phyloP scores from a whole-genome alignment of 768 basidiomycete genomes.

The Suillus hirtellus region DNA sequence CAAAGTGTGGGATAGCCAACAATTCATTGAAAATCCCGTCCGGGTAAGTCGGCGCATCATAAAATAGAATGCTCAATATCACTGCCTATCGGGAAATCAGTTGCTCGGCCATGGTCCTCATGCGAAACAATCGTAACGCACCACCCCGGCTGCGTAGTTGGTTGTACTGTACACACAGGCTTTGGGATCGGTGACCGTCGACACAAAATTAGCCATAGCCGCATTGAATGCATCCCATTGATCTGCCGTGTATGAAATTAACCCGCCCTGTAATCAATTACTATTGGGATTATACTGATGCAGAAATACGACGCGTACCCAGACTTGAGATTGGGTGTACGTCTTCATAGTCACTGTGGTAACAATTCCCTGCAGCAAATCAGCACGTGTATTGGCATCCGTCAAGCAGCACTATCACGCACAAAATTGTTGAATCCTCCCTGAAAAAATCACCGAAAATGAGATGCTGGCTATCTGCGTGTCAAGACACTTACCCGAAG shows the following conservation, averaged over 20 bases:
- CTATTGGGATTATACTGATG: background rate
- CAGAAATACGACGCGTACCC: constrained; percentile 42
- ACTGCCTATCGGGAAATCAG: constrained; percentile 16
- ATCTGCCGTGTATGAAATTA: constrained; percentile 32
- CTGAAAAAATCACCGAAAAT: constrained; percentile 27
- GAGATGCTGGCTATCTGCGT: background rate
- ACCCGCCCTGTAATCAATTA: constrained; percentile 45
- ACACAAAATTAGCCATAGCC: constrained; percentile 25
- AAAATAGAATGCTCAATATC: constrained; percentile 48
- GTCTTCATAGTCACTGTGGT: constrained; percentile 57
- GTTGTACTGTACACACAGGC: constrained; percentile 44
- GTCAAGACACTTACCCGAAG: constrained; percentile 36
- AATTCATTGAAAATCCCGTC: constrained; percentile 8
- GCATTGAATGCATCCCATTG: constrained; percentile 16
- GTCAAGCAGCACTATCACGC: constrained; percentile 2
- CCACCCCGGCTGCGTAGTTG: constrained; percentile 36
- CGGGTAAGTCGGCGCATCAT: constrained; percentile 43
- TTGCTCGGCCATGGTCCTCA: background rate
- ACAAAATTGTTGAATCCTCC: constrained; percentile 67
- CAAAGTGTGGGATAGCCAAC: constrained; percentile 5
- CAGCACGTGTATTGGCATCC: background rate
- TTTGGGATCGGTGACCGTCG: constrained; percentile 23
- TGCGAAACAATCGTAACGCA: background rate
- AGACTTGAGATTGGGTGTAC: constrained; percentile 55
- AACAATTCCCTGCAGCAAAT: constrained; percentile 48